Evolutionary conservation across 2,329 filamentous ascomycete species (phyloP).

Genomic region (Stachybotrys chartarum): DNA sequence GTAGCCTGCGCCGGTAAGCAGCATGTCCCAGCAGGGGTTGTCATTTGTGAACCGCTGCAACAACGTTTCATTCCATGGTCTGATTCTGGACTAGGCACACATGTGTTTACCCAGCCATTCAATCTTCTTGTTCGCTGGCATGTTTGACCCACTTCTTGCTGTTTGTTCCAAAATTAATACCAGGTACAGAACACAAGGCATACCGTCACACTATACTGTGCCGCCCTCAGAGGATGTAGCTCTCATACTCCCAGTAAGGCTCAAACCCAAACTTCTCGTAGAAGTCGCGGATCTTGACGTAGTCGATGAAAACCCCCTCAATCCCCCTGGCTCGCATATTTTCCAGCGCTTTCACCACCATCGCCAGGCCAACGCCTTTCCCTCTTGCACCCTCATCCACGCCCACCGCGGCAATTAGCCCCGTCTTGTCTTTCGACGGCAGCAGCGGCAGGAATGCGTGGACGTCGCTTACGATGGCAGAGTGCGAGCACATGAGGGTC

Average conservation of each 20-base stretch:
- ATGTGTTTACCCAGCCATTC: too few relatives aligned
- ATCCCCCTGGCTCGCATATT: conserved; percentile 11
- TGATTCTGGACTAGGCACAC: too few relatives aligned
- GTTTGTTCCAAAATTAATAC: too few relatives aligned
- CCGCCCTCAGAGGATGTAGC: not conserved
- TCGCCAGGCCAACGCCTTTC: conserved; percentile 10
- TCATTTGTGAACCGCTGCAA: too few relatives aligned
- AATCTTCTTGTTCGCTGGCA: too few relatives aligned
- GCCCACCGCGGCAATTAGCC: conserved; percentile 13
- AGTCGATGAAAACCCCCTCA: conserved; percentile 12
- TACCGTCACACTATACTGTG: too few relatives aligned
- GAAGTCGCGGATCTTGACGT: conserved; percentile 11
- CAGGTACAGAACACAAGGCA: too few relatives aligned
- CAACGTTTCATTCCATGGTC: too few relatives aligned
- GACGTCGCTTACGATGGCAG: not conserved
- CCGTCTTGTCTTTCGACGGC: conserved; percentile 11
- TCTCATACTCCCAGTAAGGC: conserved; percentile 11
- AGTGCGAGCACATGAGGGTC: conserved; percentile 14
- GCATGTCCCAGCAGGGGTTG: too few relatives aligned
- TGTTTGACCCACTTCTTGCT: too few relatives aligned
- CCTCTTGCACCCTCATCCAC: conserved; percentile 12
- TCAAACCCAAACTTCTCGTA: conserved; percentile 13
- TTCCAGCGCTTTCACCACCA: conserved; percentile 14
- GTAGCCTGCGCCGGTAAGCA: too few relatives aligned
- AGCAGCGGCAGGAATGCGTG: conserved; percentile 12